These are phyloP conservation scores for Aspergillus cristatus DNA, from an alignment of 495 filamentous ascomycete genomes.

Conservation along the genomic window DNA sequence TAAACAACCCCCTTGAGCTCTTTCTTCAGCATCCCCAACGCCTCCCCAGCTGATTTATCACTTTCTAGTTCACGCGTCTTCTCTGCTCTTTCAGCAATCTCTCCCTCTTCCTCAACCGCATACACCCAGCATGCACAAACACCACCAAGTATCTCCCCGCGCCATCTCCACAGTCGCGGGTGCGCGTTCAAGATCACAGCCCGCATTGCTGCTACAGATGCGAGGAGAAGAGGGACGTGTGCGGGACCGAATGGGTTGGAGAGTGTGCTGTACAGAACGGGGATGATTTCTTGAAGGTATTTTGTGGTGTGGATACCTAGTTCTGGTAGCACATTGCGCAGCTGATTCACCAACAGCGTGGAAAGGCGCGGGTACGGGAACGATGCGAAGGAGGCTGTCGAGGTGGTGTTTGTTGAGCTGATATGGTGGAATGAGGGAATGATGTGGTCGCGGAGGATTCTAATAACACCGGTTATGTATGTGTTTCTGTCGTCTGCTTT, in stretches of 20 bases:
- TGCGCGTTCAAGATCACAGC: conserved; percentile 60
- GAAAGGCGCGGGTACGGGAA: conserved; percentile 35
- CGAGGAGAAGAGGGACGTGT: conserved; percentile 43
- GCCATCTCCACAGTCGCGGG: conserved; percentile 56
- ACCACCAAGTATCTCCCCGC: conserved; percentile 59
- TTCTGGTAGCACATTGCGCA: conserved; percentile 41
- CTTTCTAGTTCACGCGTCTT: background rate
- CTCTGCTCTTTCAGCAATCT: conserved; percentile 7
- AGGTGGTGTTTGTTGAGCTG: conserved; percentile 30
- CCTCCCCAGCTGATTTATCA: background rate
- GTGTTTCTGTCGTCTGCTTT: conserved; percentile 6
- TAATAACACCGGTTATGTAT: conserved; percentile 14
- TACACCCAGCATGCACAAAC: conserved; percentile 60
- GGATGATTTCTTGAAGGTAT: conserved; percentile 65
- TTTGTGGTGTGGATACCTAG: conserved; percentile 64
- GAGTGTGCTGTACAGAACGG: conserved; percentile 56
- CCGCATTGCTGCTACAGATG: conserved; percentile 45
- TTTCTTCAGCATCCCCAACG: conserved; percentile 26
- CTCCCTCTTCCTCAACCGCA: conserved; percentile 34
- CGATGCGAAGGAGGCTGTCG: conserved; percentile 40
- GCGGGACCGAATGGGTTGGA: conserved; percentile 60
- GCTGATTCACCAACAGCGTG: conserved; percentile 48
- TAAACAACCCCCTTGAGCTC: conserved; percentile 37
- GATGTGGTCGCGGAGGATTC: conserved; percentile 31
- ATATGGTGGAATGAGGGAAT: conserved; percentile 41